These are phyloP conservation scores for Camillea tinctor DNA, from an alignment of 2,329 filamentous ascomycete species.

Conservation along the genomic window DNA sequence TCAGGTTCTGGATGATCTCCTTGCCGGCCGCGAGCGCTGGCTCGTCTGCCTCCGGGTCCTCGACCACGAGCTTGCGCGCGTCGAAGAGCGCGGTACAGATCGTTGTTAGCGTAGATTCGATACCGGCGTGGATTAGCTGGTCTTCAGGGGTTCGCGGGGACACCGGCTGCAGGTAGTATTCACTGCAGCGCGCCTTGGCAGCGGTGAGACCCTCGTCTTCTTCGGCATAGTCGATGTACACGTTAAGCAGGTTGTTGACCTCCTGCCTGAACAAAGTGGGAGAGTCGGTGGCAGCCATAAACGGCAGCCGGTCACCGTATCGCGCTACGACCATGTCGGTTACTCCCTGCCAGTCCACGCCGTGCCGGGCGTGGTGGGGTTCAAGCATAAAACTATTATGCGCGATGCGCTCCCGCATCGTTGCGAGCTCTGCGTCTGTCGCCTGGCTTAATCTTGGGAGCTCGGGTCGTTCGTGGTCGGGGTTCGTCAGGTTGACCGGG, in stretches of 20 bases:
- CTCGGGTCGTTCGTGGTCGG: slow-evolving; percentile 31
- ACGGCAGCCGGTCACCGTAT: slow-evolving; percentile 55
- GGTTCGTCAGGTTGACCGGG: slow-evolving; percentile 48
- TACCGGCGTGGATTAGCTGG: slow-evolving; percentile 42
- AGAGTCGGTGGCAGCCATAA: slow-evolving; percentile 35
- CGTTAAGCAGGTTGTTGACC: slow-evolving; percentile 39
- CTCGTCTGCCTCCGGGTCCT: slow-evolving; percentile 12
- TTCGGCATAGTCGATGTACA: slow-evolving; percentile 43
- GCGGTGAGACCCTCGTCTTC: slow-evolving; percentile 27
- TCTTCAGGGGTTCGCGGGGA: slow-evolving; percentile 41
- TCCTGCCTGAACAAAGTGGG: slow-evolving; percentile 34
- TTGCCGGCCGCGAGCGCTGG: slow-evolving; percentile 4
- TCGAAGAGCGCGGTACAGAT: slow-evolving; percentile 29
- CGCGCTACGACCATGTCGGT: slow-evolving; percentile 64
- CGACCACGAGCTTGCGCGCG: slow-evolving; percentile 25
- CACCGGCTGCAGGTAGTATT: slow-evolving; percentile 41
- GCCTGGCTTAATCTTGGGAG: slow-evolving; percentile 35
- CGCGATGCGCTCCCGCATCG: slow-evolving; percentile 44
- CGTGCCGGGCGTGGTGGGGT: slow-evolving; percentile 28
- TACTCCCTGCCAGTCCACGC: slow-evolving; percentile 64
- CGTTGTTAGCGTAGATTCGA: slow-evolving; percentile 26
- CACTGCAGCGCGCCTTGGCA: slow-evolving; percentile 47
- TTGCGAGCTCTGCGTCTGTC: slow-evolving; percentile 29
- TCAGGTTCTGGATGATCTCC: slow-evolving; percentile 22
- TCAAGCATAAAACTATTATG: slow-evolving; percentile 34